phyloP scores from a whole-genome alignment of 495 filamentous ascomycete genomes.

The Parachaetomium inaequale region DNA sequence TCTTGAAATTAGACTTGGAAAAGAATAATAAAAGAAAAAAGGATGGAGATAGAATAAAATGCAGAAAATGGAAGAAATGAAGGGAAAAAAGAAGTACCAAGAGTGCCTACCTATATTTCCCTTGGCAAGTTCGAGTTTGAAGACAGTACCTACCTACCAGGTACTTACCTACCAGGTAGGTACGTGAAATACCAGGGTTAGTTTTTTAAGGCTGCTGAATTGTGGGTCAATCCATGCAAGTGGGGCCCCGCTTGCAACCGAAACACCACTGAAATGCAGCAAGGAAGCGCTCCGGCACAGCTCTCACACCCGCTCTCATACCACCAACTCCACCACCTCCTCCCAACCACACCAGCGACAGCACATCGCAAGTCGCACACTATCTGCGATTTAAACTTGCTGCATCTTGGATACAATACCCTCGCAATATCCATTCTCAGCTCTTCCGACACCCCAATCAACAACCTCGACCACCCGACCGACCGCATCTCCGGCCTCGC shows the following conservation, averaged over 20 bases:
- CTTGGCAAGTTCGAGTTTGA: too few species aligned
- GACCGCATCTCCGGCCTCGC: neutral
- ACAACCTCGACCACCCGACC: neutral
- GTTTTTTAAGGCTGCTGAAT: too few species aligned
- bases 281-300: neutral
- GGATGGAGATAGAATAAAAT: too few species aligned
- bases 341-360: neutral
- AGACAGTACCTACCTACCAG: too few species aligned
- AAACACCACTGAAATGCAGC: neutral
- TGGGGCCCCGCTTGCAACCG: neutral
- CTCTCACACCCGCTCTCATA: neutral
- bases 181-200: neutral
- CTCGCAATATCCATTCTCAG: neutral
- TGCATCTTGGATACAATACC: neutral
- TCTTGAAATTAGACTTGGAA: too few species aligned
- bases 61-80: too few species aligned
- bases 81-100: too few species aligned
- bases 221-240: neutral
- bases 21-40: too few species aligned
- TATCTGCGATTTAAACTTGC: neutral
- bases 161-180: too few species aligned
- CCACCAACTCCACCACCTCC: neutral
- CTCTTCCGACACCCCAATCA: neutral
- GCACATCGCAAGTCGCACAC: neutral
- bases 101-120: too few species aligned